These are phyloP conservation scores for Nidularia sp. DNA, from an alignment of 768 basidiomycete genomes.

Conservation along the genomic window DNA sequence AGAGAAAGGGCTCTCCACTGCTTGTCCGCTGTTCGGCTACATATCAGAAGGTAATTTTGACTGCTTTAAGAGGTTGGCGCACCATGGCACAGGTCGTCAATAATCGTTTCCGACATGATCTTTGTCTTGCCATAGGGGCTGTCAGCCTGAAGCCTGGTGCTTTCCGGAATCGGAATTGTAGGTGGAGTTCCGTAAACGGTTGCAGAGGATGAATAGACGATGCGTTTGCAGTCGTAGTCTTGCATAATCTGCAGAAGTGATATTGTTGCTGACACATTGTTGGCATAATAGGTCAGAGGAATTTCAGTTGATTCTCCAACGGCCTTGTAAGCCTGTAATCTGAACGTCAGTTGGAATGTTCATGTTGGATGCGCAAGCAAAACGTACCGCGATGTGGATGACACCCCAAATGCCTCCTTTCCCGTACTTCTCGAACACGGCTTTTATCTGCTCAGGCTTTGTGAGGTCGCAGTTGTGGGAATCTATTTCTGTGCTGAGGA, in stretches of 20 bases:
- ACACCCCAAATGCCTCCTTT: constrained; percentile 96
- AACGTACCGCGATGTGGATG: constrained; percentile 86
- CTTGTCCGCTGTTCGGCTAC: constrained; percentile 67
- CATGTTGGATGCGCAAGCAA: not conserved
- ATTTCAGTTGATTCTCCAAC: constrained; percentile 96
- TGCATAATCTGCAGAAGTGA: constrained; percentile 84
- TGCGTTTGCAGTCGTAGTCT: constrained; percentile 75
- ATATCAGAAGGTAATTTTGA: not conserved
- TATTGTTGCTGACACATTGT: constrained; percentile 89
- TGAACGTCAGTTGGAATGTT: not conserved
- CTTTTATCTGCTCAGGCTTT: constrained; percentile 61
- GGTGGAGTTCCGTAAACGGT: constrained; percentile 97
- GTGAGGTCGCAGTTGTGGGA: constrained; percentile 72
- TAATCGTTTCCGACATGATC: constrained; percentile 86
- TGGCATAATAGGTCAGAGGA: constrained; percentile 88
- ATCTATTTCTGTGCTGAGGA: constrained; percentile 72
- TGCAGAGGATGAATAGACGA: constrained; percentile 97
- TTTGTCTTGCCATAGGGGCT: constrained; percentile 97
- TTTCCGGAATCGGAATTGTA: constrained; percentile 89
- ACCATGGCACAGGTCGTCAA: constrained; percentile 85
- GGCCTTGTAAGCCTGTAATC: constrained; percentile 84
- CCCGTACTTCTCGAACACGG: constrained; percentile 79
- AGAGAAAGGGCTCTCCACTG: constrained; percentile 83
- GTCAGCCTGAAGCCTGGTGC: constrained; percentile 80
- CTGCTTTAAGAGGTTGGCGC: constrained; percentile 13